Evolutionary conservation across 176 grass and related monocot species (phyloP).

Genomic region (Carex littledalei): DNA sequence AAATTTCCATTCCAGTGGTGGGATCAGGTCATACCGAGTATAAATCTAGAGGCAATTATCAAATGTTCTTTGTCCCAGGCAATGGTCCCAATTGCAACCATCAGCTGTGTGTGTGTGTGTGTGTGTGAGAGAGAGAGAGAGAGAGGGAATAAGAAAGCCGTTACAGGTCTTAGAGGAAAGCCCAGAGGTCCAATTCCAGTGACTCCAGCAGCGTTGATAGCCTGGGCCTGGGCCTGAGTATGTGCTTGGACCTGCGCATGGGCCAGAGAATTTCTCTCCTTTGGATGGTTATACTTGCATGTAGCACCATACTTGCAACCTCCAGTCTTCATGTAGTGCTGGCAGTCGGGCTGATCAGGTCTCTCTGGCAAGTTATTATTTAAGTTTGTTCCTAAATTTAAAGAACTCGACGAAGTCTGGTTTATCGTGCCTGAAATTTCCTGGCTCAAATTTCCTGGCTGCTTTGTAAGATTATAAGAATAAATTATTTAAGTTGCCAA

Average conservation of each 20-base stretch:
- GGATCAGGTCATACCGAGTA: background rate
- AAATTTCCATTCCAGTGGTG: background rate
- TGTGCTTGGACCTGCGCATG: background rate
- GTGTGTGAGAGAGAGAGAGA: background rate
- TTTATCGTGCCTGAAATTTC: background rate
- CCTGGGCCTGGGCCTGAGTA: background rate
- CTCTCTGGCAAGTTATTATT: constrained; percentile 36
- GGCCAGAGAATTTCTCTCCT: constrained; percentile 21
- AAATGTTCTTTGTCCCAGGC: no score
- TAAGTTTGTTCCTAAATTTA: background rate
- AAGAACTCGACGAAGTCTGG: constrained; percentile 2
- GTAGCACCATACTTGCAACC: constrained; percentile 38
- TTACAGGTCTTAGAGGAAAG: constrained; percentile 44
- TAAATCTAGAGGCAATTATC: no score
- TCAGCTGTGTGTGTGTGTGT: background rate
- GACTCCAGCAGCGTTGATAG: constrained; percentile 5
- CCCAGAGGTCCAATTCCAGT: constrained; percentile 24
- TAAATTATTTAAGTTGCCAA: background rate
- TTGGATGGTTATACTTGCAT: constrained; percentile 49
- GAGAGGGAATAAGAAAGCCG: background rate
- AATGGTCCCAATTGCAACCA: background rate
- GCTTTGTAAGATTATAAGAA: background rate
- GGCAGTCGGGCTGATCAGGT: constrained; percentile 37
- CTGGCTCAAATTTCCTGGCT: constrained; percentile 10
- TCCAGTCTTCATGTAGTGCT: constrained; percentile 36